phyloP scores from a whole-genome alignment of 2,329 filamentous ascomycete species.

The Arthrinium phaeospermum region DNA sequence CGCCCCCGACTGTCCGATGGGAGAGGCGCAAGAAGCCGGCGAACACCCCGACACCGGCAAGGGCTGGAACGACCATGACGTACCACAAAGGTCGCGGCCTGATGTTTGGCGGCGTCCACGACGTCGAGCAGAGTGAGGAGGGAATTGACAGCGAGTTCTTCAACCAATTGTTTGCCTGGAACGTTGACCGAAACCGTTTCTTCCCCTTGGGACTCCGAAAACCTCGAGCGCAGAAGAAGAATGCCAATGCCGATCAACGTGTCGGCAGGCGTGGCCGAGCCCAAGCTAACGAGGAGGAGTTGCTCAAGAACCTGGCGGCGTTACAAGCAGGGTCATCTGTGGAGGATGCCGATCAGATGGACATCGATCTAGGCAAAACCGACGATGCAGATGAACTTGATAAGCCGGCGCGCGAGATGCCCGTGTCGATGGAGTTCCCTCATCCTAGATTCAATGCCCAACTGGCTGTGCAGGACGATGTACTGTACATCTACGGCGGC shows the following conservation, averaged over 20 bases:
- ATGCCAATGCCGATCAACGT: conserved; percentile 61
- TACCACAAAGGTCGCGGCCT: conserved; percentile 94
- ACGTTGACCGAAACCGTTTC: conserved; percentile 92
- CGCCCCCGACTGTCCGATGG: conserved; percentile 81
- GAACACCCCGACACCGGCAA: conserved; percentile 81
- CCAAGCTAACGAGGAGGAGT: conserved; percentile 89
- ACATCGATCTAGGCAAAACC: conserved; percentile 53
- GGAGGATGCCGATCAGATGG: conserved; percentile 52
- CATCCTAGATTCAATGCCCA: conserved; percentile 91
- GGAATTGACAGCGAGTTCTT: conserved; percentile 98
- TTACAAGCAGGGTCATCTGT: conserved; percentile 77
- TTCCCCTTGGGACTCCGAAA: conserved; percentile 83
- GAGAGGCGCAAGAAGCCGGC: conserved; percentile 91
- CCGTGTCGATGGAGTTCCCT: conserved; percentile 80
- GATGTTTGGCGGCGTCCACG: conserved; percentile 91
- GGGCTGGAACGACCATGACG: conserved; percentile 92
- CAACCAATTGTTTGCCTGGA: conserved; percentile 90
- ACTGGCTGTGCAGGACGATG: conserved; percentile 88
- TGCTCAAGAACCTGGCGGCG: conserved; percentile 84
- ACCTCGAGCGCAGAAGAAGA: conserved; percentile 70
- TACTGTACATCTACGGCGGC: conserved; percentile 91
- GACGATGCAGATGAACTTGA: conserved; percentile 61
- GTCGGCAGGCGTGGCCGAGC: conserved; percentile 72
- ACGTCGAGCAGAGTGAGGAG: conserved; percentile 89
- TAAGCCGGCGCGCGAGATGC: conserved; percentile 65